Evolutionary conservation across 257 asterid species (phyloP).

Genomic region (Jaltomata sinuosa): DNA sequence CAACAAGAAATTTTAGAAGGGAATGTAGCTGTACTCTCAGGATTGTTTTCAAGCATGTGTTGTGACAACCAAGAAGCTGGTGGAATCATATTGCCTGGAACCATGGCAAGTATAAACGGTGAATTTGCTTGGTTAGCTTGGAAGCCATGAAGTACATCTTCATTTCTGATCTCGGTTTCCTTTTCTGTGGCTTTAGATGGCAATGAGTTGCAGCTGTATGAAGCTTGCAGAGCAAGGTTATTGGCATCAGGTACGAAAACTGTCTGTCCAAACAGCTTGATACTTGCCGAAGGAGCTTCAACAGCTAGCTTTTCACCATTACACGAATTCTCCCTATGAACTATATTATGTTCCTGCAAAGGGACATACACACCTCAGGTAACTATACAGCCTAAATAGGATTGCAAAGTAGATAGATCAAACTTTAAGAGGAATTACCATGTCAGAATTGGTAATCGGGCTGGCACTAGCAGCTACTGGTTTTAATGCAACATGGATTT

Average conservation of each 20-base stretch:
- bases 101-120: constrained; percentile 18
- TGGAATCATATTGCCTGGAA: constrained; percentile 17
- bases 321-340: constrained; percentile 30
- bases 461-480: constrained; percentile 13
- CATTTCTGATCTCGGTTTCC: constrained; percentile 6
- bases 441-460: constrained; percentile 10
- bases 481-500: constrained; percentile 18
- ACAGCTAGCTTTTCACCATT: constrained; percentile 22
- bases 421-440: constrained; percentile 18
- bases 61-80: constrained; percentile 19
- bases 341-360: constrained; percentile 42
- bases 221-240: constrained; percentile 14
- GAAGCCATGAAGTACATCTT: not conserved
- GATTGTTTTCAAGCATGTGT: constrained; percentile 9
- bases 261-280: constrained; percentile 71
- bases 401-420: not conserved
- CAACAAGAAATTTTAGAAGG: constrained; percentile 31
- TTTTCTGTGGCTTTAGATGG: constrained; percentile 7
- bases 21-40: constrained; percentile 14
- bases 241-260: constrained; percentile 34
- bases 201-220: constrained; percentile 8
- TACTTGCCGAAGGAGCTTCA: constrained; percentile 23
- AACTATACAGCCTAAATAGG: not conserved
- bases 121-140: constrained; percentile 15
- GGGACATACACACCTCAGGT: not conserved